phyloP scores from a whole-genome alignment of 192 early-diverging fungal species.

The Dimargaris xerosporica region DNA sequence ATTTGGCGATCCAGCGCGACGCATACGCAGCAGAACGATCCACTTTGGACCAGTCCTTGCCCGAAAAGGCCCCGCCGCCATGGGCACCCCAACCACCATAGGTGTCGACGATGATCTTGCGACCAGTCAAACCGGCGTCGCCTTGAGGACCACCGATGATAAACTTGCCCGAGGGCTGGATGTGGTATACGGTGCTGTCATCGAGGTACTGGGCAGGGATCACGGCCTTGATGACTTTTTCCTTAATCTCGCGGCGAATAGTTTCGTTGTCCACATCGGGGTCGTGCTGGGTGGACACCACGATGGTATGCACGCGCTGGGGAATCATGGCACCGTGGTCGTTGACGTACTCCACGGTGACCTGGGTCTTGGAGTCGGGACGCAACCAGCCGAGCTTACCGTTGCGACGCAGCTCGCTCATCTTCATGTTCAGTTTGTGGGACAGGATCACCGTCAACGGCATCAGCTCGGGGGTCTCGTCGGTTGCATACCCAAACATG shows the following conservation, averaged over 20 bases:
- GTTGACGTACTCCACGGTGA: conserved; percentile 97
- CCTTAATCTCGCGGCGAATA: conserved; percentile 72
- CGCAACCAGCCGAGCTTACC: conserved; percentile 86
- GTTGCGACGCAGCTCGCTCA: conserved; percentile 89
- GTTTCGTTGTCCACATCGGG: conserved; percentile 73
- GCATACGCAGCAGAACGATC: conserved; percentile 97
- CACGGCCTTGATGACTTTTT: conserved; percentile 84
- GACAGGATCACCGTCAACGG: conserved; percentile 86
- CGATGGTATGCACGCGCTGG: conserved; percentile 89
- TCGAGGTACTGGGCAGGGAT: conserved; percentile 84
- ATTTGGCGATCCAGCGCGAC: conserved; percentile 97
- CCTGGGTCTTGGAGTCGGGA: conserved; percentile 99
- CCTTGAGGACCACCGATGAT: conserved; percentile 99
- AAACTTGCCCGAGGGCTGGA: conserved; percentile 98
- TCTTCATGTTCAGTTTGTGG: conserved; percentile 94
- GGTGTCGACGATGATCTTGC: conserved; percentile 76
- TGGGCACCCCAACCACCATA: conserved; percentile 93
- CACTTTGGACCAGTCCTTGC: conserved; percentile 99
- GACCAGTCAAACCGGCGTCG: conserved; percentile 98
- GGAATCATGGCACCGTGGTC: conserved; percentile 89
- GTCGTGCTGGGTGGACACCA: conserved; percentile 95
- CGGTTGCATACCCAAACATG: conserved; percentile 91
- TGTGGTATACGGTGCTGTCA: conserved; percentile 81
- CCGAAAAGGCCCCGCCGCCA: conserved; percentile 98
- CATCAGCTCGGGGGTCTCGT: conserved; percentile 99